Base-by-base conservation (phyloP, 2,329 filamentous ascomycete species). In the Hawksworthiomyces lignivorus region DNA sequence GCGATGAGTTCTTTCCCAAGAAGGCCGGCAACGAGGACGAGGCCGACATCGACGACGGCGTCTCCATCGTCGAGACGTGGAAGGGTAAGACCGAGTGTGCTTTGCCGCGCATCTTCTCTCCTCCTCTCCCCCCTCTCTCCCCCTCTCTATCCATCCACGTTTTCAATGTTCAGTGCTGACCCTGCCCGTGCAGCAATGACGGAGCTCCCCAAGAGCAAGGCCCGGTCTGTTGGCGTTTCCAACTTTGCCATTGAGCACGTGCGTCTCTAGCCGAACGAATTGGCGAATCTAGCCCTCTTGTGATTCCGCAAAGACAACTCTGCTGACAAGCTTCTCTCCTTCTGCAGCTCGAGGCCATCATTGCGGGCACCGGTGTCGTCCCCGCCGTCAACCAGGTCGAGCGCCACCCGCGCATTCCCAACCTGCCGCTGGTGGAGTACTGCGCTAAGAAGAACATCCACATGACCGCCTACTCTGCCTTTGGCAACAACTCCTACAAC, bases 381-480 rank as follows among this genome's bases (percentile, higher is more conserved):
- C 68, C 68, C 44, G 80, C 78, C 36, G 77, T 77, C 50, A 83
- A 84, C 71, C 81, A 85, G 61, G 62, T 82, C 55, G 80, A 84
- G 62, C 72, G 81, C 28, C 79, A 84, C 64, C 79, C 79, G 31
- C 77, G 77, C 57, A 69, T 78, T 58, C 75, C 74, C 45, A 71
- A 69, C 38, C 67, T 70, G 22, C 74, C 74, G 52, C 70, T 83
- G 28, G 61, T 81, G 52, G 65, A 72, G 42, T 84, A 78, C 68
- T 68, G 67, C 63, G 69, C 72, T 55, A 59, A 70, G 52, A 82
- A 82, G 65, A 69, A 70, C 54, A 84, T 84, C 53, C 69, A 81
- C 64, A 65, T 69, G 59, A 84, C 77, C n/a, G 78, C 74, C 49
- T 82, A 83, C 68, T 81, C 75, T 26, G 65, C 69, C 49, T 69